These are phyloP conservation scores for Pseudogymnoascus sp. DNA, from an alignment of 2,329 filamentous ascomycete genomes.

Conservation along the genomic window DNA sequence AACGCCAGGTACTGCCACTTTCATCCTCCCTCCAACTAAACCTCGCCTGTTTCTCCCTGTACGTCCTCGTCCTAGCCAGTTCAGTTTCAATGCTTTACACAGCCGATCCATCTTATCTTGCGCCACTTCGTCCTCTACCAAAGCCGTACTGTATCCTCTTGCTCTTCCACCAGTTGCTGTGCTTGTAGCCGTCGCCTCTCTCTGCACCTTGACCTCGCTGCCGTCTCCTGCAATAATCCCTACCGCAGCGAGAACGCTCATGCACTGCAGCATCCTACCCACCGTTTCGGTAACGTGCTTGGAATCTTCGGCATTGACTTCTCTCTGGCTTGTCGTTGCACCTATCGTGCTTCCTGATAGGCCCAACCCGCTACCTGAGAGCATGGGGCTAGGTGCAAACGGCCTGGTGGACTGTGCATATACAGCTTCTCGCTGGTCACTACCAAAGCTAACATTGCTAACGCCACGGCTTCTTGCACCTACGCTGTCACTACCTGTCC, in stretches of 20 bases:
- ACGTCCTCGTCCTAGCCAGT: conserved; percentile 86
- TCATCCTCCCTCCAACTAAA: conserved; percentile 51
- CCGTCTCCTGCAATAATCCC: conserved; percentile 31
- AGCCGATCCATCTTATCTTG: conserved; percentile 76
- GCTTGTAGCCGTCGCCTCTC: background rate
- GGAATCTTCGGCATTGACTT: conserved; percentile 51
- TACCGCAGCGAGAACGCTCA: conserved; percentile 78
- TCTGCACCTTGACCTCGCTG: background rate
- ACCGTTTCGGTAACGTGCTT: conserved; percentile 89
- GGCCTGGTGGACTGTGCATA: conserved; percentile 31
- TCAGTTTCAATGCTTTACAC: conserved; percentile 83
- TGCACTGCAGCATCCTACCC: conserved; percentile 90
- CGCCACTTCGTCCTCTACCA: conserved; percentile 56
- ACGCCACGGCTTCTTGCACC: conserved; percentile 69
- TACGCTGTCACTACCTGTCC: conserved; percentile 42
- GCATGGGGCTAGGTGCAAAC: conserved; percentile 36
- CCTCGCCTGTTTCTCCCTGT: conserved; percentile 85
- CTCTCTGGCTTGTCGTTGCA: conserved; percentile 27
- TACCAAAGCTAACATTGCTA: conserved; percentile 68
- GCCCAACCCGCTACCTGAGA: background rate
- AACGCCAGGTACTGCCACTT: conserved; percentile 14
- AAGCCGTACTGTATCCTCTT: conserved; percentile 17
- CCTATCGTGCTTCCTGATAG: background rate
- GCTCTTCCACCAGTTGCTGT: conserved; percentile 18
- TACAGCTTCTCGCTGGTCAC: conserved; percentile 37